phyloP scores from a whole-genome alignment of 176 grass and related monocot species.

The Rhynchospora breviuscula region DNA sequence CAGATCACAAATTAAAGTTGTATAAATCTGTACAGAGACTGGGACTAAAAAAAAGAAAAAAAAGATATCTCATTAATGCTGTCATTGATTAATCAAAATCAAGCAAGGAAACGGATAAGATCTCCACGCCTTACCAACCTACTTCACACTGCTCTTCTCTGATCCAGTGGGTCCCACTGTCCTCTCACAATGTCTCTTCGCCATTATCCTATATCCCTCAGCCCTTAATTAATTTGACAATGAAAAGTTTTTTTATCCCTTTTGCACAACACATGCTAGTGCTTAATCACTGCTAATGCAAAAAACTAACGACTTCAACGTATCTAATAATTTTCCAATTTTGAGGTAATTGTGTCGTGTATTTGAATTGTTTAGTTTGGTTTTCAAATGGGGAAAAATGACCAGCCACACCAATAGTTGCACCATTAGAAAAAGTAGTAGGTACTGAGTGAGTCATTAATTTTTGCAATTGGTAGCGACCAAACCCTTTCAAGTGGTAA shows the following conservation, averaged over 20 bases:
- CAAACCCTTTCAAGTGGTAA: not conserved
- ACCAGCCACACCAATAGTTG: not conserved
- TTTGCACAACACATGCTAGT: not conserved
- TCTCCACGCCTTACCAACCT: constrained; percentile 18
- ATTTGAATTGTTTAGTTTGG: not conserved
- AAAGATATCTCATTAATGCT: not conserved
- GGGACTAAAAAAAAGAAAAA: not conserved
- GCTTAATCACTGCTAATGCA: not conserved
- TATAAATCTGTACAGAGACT: not conserved
- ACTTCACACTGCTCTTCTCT: not conserved
- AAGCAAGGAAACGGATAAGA: constrained; percentile 9
- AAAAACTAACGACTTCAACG: not conserved
- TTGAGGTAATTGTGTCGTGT: not conserved
- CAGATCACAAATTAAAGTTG: not conserved
- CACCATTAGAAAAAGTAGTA: not conserved
- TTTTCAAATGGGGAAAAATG: not conserved
- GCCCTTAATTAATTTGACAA: not conserved
- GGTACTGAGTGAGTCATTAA: not conserved
- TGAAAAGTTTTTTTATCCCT: not conserved
- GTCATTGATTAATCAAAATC: not conserved
- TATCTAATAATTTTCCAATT: not conserved
- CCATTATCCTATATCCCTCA: not conserved
- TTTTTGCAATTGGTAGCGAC: not conserved
- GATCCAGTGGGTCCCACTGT: not conserved
- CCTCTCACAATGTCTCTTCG: not conserved